phyloP scores from a whole-genome alignment of 2,329 filamentous ascomycete genomes.

The Ustilaginoidea virens region DNA sequence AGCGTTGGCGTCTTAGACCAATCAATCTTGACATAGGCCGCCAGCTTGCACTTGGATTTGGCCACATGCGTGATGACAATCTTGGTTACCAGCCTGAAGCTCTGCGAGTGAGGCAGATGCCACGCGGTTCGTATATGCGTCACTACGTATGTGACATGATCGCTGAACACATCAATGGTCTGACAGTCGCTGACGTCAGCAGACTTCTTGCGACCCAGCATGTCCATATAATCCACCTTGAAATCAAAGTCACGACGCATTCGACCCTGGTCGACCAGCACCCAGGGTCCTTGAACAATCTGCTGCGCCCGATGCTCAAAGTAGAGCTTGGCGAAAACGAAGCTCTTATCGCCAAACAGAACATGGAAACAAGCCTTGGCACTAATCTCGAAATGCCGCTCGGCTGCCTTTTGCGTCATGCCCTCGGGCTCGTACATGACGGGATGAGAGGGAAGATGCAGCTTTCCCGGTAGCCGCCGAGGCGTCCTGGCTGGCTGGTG shows the following conservation, averaged over 20 bases:
- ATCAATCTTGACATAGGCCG: slow-evolving; percentile 74
- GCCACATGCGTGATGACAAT: slow-evolving; percentile 86
- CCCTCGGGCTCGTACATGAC: slow-evolving; percentile 73
- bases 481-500: slow-evolving; percentile 18
- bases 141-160: slow-evolving; percentile 55
- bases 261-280: slow-evolving; percentile 49
- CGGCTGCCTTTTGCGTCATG: slow-evolving; percentile 59
- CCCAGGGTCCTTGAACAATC: slow-evolving; percentile 80
- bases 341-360: slow-evolving; percentile 90
- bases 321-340: slow-evolving; percentile 83
- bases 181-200: slow-evolving; percentile 66
- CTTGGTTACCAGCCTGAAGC: slow-evolving; percentile 74
- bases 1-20: slow-evolving; percentile 58
- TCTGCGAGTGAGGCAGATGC: slow-evolving; percentile 70
- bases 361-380: slow-evolving; percentile 93
- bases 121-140: slow-evolving; percentile 50
- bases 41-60: slow-evolving; percentile 84
- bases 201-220: slow-evolving; percentile 46
- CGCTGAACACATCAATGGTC: slow-evolving; percentile 67
- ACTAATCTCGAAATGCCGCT: slow-evolving; percentile 77
- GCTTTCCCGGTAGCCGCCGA: slow-evolving; percentile 41
- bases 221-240: slow-evolving; percentile 50
- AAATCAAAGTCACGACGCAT: slow-evolving; percentile 72
- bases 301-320: slow-evolving; percentile 65
- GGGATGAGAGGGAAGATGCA: slow-evolving; percentile 68